phyloP scores from a whole-genome alignment of 2,329 filamentous ascomycete species.

The Tolypocladium tropicale region DNA sequence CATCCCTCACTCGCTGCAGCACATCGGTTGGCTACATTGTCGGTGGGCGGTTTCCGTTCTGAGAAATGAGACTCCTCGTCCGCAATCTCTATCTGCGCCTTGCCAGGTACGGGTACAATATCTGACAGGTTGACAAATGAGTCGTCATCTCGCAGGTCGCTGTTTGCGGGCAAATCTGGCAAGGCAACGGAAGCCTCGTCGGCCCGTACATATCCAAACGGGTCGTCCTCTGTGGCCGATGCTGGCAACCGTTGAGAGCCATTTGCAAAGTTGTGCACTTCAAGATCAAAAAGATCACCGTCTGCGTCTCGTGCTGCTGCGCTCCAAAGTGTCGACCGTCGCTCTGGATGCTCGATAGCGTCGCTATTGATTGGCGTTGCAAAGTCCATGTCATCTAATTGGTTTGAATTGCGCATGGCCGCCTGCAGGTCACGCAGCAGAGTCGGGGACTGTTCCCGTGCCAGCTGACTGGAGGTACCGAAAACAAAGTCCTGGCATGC shows the following conservation, averaged over 20 bases:
- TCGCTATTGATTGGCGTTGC: constrained; percentile 28
- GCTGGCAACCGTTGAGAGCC: constrained; percentile 20
- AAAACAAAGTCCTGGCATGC: constrained; percentile 69
- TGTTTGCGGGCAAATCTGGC: not conserved
- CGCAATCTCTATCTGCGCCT: not conserved
- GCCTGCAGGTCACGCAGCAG: constrained; percentile 52
- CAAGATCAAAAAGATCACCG: constrained; percentile 53
- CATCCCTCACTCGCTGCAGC: not conserved
- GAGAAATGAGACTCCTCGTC: constrained; percentile 9
- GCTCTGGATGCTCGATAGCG: constrained; percentile 19
- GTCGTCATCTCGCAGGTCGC: constrained; percentile 4
- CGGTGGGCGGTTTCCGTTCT: constrained; percentile 11
- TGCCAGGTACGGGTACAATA: constrained; percentile 7
- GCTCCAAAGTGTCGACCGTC: constrained; percentile 50
- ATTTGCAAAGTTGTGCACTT: constrained; percentile 49
- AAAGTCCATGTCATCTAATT: constrained; percentile 27
- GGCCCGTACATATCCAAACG: constrained; percentile 26
- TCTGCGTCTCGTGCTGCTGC: constrained; percentile 57
- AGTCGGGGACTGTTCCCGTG: constrained; percentile 59
- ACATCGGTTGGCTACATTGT: not conserved
- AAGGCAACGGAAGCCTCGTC: constrained; percentile 1
- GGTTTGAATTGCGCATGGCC: constrained; percentile 50
- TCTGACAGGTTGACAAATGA: constrained; percentile 15
- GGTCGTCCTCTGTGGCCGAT: constrained; percentile 18
- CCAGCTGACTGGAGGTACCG: constrained; percentile 77